phyloP scores from a whole-genome alignment of 805 yeast genomes.

The Ogataea wickerhamii region DNA sequence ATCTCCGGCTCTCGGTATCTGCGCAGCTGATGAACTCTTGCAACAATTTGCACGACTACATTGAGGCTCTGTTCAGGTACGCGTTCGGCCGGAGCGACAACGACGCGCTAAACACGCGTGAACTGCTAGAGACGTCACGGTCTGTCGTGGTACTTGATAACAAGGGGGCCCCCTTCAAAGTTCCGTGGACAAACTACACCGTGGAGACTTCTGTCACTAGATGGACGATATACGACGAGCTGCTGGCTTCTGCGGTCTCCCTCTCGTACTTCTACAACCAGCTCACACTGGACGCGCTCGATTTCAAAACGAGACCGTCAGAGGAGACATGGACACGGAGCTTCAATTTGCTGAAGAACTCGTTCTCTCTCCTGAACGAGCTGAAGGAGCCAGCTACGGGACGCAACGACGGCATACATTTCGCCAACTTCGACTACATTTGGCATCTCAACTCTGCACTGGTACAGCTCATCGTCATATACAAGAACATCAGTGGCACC shows the following conservation, averaged over 20 bases:
- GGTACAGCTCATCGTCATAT: constrained; percentile 23
- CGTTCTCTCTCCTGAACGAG: constrained; percentile 19
- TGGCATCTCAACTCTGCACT: constrained; percentile 18
- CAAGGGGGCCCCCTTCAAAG: not conserved
- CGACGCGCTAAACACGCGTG: not conserved
- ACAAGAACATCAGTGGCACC: constrained; percentile 20
- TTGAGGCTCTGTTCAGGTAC: constrained; percentile 21
- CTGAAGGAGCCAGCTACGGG: constrained; percentile 9
- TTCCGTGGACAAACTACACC: constrained; percentile 22
- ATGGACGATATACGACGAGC: constrained; percentile 28
- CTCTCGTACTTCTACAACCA: constrained; percentile 16
- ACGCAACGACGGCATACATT: constrained; percentile 4
- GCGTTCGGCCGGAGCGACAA: not conserved
- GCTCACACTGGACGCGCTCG: constrained; percentile 16
- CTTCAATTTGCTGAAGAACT: constrained; percentile 20
- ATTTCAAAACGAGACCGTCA: constrained; percentile 7
- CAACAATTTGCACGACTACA: constrained; percentile 22
- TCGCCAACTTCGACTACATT: constrained; percentile 8
- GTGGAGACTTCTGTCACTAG: not conserved
- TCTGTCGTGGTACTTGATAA: constrained; percentile 5
- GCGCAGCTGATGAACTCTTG: constrained; percentile 23
- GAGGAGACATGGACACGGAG: constrained; percentile 25
- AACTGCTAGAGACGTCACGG: constrained; percentile 12
- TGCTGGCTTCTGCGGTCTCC: constrained; percentile 18
- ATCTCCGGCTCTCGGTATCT: constrained; percentile 16